Base-by-base conservation (phyloP, 1,284 basidiomycete species). In the Moesziomyces antarcticus region DNA sequence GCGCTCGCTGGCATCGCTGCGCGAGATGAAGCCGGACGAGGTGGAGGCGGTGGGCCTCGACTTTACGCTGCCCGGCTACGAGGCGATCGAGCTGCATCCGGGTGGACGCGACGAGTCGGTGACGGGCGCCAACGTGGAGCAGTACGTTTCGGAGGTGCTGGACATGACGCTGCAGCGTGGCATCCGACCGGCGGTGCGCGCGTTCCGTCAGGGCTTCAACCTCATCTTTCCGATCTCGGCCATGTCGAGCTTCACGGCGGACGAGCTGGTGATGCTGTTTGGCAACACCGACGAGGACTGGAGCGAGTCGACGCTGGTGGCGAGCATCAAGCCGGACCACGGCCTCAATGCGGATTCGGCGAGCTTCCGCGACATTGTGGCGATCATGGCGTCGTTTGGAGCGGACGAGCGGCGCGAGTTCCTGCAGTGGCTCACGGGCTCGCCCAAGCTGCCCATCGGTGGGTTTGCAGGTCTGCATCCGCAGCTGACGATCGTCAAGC, bases 371-470 rank as follows among this genome's bases (percentile, higher is more conserved):
- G 91, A 94, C 81, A 88, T 99, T 65, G 86, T 97, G 40, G 91
- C 92, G 60, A 89, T 95, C 77, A 93, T 99, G 90, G 87, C 92
- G 0, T 88, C 89, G 53, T 97, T 93, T 80, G 90, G 92, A 77
- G 85, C 85, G 21, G 84, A 88, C 3, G 89, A 90, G 46, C 90
- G 96, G 42, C 90, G 97, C 65, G 91, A 91, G 66, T 98, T 93
- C 85, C 86, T 99, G 50, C 95, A 98, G 83, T 99, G 99, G 85
- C 93, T 97, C 76, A 98, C 97, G 14, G 97, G 97, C 58, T 94
- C 94, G 80, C 84, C 84, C 48, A 83, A 84, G 52, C 69, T 86
- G 13, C 85, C 85, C 6, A 97, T 98, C 67, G 96, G 96, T 73
- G 94, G 97, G 54, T 99, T 99, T 90, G 90, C 93, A 61, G 94